These are phyloP conservation scores for Exophiala mesophila DNA, from an alignment of 2,329 filamentous ascomycete genomes.

Conservation along the genomic window DNA sequence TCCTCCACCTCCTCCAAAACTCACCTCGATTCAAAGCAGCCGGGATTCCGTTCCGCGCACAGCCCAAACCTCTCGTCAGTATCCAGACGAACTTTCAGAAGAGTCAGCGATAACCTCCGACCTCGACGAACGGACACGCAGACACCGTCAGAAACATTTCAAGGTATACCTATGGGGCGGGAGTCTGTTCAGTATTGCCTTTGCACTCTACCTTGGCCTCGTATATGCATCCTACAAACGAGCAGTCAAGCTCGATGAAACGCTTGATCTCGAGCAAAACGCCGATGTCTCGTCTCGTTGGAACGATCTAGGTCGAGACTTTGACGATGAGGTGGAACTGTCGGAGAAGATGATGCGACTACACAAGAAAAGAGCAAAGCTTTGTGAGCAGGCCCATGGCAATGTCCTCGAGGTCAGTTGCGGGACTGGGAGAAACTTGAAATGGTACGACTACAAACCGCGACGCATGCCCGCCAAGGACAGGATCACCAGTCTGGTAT, in stretches of 20 bases:
- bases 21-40: too few species aligned
- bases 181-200: slow-evolving; percentile 35
- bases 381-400: slow-evolving; percentile 40
- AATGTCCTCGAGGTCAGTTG: slow-evolving; percentile 47
- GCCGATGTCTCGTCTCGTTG: slow-evolving; percentile 45
- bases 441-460: slow-evolving; percentile 39
- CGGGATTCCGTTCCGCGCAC: too few species aligned
- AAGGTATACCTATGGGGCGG: slow-evolving; percentile 34
- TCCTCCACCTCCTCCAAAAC: neutral
- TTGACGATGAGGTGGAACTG: slow-evolving; percentile 43
- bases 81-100: too few species aligned
- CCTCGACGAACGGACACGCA: slow-evolving; percentile 11
- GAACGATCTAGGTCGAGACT: slow-evolving; percentile 38
- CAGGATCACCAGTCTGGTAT: slow-evolving; percentile 38
- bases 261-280: slow-evolving; percentile 21
- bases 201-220: slow-evolving; percentile 42
- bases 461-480: slow-evolving; percentile 27
- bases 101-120: too few species aligned
- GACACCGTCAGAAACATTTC: slow-evolving; percentile 22
- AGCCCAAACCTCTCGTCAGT: too few species aligned
- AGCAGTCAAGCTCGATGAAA: slow-evolving; percentile 28
- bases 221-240: slow-evolving; percentile 40
- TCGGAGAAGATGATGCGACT: slow-evolving; percentile 41
- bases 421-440: slow-evolving; percentile 47
- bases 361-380: slow-evolving; percentile 36